Conservation (phyloP, 257 asterid species). For the Handroanthus guayacan region DNA sequence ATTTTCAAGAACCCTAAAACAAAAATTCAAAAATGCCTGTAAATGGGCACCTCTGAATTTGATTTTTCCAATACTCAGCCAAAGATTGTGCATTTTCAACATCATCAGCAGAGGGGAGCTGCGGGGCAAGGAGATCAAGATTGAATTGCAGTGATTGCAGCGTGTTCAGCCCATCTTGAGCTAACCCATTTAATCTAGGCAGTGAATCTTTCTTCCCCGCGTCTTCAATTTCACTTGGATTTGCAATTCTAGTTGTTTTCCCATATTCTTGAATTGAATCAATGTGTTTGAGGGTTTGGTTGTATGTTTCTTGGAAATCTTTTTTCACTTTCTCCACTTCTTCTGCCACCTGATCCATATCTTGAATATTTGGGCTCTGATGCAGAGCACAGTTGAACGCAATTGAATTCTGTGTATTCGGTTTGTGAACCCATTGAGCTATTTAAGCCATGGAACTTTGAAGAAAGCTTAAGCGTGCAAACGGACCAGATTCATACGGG, state of each 20-base stretch:
- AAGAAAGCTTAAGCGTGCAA: not conserved
- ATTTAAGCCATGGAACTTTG: not conserved
- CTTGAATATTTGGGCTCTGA: not conserved
- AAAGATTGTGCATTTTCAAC: slow-evolving; percentile 67
- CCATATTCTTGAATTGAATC: slow-evolving; percentile 74
- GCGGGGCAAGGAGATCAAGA: slow-evolving; percentile 93
- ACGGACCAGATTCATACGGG: not conserved
- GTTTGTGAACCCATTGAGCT: slow-evolving; percentile 16
- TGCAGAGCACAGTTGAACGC: slow-evolving; percentile 4
- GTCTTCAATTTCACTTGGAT: slow-evolving; percentile 38
- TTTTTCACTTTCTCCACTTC: slow-evolving; percentile 73
- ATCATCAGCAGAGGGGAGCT: slow-evolving; percentile 70
- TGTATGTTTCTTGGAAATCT: slow-evolving; percentile 59
- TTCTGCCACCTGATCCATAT: slow-evolving; percentile 77
- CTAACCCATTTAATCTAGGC: slow-evolving; percentile 87
- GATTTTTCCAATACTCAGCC: slow-evolving; percentile 72
- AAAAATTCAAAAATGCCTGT: not conserved
- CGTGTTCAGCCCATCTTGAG: slow-evolving; percentile 77
- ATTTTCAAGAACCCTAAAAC: not conserved
- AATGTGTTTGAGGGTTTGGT: slow-evolving; percentile 52
- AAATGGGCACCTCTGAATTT: slow-evolving; percentile 66
- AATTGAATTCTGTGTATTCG: not conserved
- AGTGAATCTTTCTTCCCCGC: slow-evolving; percentile 63
- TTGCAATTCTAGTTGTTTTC: slow-evolving; percentile 50
- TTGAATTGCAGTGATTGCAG: slow-evolving; percentile 81